phyloP scores from a whole-genome alignment of 176 grass and related monocot genomes.

The Eremochloa ophiuroides region DNA sequence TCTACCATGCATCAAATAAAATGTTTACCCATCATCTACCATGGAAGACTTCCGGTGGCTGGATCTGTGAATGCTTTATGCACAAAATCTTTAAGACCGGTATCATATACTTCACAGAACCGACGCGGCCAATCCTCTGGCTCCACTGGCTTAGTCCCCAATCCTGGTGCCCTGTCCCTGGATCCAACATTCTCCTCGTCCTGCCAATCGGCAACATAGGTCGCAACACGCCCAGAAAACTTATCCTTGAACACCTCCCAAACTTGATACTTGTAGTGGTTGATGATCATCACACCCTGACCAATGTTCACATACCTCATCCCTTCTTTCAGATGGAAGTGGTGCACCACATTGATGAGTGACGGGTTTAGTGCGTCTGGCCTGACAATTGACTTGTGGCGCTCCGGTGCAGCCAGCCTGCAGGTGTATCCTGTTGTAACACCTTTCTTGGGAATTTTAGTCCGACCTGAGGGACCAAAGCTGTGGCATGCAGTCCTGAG shows the following conservation, averaged over 20 bases:
- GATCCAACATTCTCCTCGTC: slow-evolving; percentile 92
- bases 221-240: slow-evolving; percentile 76
- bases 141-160: slow-evolving; percentile 88
- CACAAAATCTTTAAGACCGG: slow-evolving; percentile 76
- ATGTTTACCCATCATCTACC: slow-evolving; percentile 44
- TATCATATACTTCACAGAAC: slow-evolving; percentile 94
- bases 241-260: slow-evolving; percentile 99
- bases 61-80: slow-evolving; percentile 39
- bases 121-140: slow-evolving; percentile 73
- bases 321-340: slow-evolving; percentile 93
- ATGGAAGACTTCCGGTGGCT: slow-evolving; percentile 66
- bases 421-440: slow-evolving; percentile 76
- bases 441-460: slow-evolving; percentile 53
- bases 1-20: slow-evolving; percentile 21
- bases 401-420: slow-evolving; percentile 60
- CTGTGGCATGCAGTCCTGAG: slow-evolving; percentile 85
- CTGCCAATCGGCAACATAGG: slow-evolving; percentile 94
- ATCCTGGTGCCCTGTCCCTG: slow-evolving; percentile 83
- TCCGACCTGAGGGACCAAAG: slow-evolving; percentile 89
- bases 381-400: slow-evolving; percentile 90
- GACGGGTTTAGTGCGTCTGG: slow-evolving; percentile 71
- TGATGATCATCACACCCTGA: slow-evolving; percentile 80
- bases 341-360: slow-evolving; percentile 92
- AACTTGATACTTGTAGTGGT: slow-evolving; percentile 97
- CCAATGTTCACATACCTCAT: slow-evolving; percentile 74